phyloP scores from a whole-genome alignment of 2,329 filamentous ascomycete genomes.

The Colletotrichum tamarilloi region DNA sequence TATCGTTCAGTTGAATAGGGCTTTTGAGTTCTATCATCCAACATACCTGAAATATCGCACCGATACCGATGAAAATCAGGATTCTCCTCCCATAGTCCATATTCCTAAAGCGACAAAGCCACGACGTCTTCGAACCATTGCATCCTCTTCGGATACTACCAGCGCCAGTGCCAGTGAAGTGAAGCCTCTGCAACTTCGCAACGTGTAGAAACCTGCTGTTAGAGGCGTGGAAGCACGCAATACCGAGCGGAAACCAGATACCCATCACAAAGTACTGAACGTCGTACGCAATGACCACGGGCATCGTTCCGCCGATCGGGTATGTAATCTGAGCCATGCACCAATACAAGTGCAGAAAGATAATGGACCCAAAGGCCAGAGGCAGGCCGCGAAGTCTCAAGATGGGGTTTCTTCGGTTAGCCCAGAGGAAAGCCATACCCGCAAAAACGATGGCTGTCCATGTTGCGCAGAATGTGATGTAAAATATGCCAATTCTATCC shows the following conservation, averaged over 20 bases:
- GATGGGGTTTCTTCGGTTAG: conserved; percentile 47
- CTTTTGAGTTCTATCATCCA: neutral
- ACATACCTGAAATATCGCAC: conserved; percentile 60
- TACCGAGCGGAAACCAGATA: conserved; percentile 66
- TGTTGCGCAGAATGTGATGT: conserved; percentile 40
- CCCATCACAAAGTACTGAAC: conserved; percentile 71
- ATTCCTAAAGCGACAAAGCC: conserved; percentile 48
- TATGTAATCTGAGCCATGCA: conserved; percentile 54
- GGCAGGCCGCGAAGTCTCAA: conserved; percentile 54
- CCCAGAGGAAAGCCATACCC: conserved; percentile 48
- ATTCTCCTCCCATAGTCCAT: conserved; percentile 52
- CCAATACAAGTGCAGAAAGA: conserved; percentile 52
- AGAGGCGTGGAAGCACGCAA: conserved; percentile 68
- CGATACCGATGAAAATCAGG: conserved; percentile 57
- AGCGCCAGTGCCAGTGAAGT: conserved; percentile 8
- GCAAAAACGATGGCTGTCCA: conserved; percentile 46
- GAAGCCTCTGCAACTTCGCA: conserved; percentile 57
- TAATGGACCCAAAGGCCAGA: conserved; percentile 53
- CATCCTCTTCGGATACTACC: conserved; percentile 29
- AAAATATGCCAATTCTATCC: conserved; percentile 45
- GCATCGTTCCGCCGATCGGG: conserved; percentile 54
- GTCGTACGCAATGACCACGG: conserved; percentile 54
- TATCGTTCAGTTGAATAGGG: neutral
- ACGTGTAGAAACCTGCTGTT: conserved; percentile 64
- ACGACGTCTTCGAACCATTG: conserved; percentile 43